Conservation (phyloP, 345 rosid genomes). For the Bretschneidera sinensis region DNA sequence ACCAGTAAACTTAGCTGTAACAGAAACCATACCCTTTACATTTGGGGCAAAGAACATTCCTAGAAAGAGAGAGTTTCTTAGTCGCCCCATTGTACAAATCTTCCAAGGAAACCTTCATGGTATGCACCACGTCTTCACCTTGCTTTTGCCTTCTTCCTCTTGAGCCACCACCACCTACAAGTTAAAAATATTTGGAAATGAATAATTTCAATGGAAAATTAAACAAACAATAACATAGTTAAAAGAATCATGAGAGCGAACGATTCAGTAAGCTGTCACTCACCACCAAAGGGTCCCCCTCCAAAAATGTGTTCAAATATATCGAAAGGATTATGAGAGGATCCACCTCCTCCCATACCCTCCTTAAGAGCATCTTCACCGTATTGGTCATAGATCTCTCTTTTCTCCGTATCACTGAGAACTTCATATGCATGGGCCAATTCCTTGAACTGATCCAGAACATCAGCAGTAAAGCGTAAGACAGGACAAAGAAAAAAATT, state of each 20-base stretch:
- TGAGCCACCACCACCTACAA: slow-evolving; percentile 45
- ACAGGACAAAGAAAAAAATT: background rate
- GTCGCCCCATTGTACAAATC: slow-evolving; percentile 56
- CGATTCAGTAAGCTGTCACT: slow-evolving; percentile 9
- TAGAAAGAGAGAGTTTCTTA: slow-evolving; percentile 56
- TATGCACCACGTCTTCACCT: slow-evolving; percentile 56
- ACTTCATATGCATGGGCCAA: slow-evolving; percentile 69
- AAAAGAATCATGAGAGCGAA: background rate
- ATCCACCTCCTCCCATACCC: slow-evolving; percentile 65
- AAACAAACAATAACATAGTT: background rate
- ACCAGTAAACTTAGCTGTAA: background rate
- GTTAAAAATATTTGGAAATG: background rate
- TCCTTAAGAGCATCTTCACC: slow-evolving; percentile 69
- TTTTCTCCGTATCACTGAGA: slow-evolving; percentile 60
- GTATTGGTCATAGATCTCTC: slow-evolving; percentile 59
- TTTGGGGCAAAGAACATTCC: slow-evolving; percentile 45
- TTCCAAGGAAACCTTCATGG: slow-evolving; percentile 51
- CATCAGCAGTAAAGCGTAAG: slow-evolving; percentile 8
- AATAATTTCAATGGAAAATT: background rate
- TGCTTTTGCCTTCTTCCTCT: slow-evolving; percentile 53
- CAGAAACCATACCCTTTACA: slow-evolving; percentile 49
- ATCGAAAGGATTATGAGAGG: slow-evolving; percentile 53
- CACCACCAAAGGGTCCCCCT: slow-evolving; percentile 42
- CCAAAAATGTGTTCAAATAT: slow-evolving; percentile 57
- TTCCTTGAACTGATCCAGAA: slow-evolving; percentile 49